Conservation (phyloP, 495 filamentous ascomycete genomes). For the Neurospora cerealis region DNA sequence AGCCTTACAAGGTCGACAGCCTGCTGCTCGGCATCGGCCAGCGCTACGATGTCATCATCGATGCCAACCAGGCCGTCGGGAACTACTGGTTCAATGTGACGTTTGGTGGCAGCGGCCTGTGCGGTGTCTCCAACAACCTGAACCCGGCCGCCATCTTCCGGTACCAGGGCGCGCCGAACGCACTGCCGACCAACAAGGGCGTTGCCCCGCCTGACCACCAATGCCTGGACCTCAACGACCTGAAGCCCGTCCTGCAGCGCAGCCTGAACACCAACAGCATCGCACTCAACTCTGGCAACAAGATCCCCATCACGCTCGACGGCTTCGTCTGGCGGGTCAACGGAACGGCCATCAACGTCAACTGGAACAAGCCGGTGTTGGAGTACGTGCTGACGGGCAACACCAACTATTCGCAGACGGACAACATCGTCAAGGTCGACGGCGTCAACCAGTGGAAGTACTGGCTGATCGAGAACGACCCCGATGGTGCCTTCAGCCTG, state of each 20-base stretch:
- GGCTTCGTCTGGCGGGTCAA: slow-evolving; percentile 35
- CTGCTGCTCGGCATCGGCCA: slow-evolving; percentile 56
- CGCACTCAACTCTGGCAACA: slow-evolving; percentile 16
- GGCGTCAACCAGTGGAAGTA: slow-evolving; percentile 37
- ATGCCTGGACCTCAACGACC: slow-evolving; percentile 23
- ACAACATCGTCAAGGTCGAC: slow-evolving; percentile 30
- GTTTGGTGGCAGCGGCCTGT: slow-evolving; percentile 18
- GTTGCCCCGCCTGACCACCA: slow-evolving; percentile 13
- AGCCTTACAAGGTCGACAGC: slow-evolving; percentile 31
- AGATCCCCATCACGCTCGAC: slow-evolving; percentile 18
- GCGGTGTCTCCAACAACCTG: slow-evolving; percentile 21
- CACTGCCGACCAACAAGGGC: slow-evolving; percentile 21
- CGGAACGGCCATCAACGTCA: slow-evolving; percentile 25
- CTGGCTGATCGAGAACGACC: slow-evolving; percentile 44
- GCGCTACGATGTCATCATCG: slow-evolving; percentile 60
- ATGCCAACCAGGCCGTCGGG: slow-evolving; percentile 39
- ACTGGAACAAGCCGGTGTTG: slow-evolving; percentile 33
- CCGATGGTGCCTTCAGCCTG: slow-evolving; percentile 22
- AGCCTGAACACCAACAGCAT: slow-evolving; percentile 17
- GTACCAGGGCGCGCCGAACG: slow-evolving; percentile 20
- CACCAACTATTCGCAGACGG: slow-evolving; percentile 22
- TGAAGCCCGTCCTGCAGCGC: slow-evolving; percentile 23
- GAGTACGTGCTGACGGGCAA: slow-evolving; percentile 28
- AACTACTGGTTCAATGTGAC: slow-evolving; percentile 55
- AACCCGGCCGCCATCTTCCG: slow-evolving; percentile 29